Conservation (phyloP, 257 asterid species). For the Salvia miltiorrhiza region DNA sequence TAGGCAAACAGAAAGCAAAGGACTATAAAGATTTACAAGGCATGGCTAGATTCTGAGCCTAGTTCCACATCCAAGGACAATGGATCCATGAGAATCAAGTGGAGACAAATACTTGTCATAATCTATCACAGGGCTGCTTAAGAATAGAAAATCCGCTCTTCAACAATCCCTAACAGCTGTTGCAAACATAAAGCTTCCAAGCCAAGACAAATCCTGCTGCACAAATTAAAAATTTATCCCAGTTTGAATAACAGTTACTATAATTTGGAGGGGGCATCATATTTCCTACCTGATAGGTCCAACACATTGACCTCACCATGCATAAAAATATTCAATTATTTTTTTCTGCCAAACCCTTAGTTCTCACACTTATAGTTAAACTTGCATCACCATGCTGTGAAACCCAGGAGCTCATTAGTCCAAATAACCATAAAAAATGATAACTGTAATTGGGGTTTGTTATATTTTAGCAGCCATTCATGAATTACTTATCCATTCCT, state of each 20-base stretch:
- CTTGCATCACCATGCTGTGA: not conserved
- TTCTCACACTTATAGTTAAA: not conserved
- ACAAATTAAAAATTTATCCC: not conserved
- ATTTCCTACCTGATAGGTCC: not conserved
- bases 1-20: not conserved
- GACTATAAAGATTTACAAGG: not conserved
- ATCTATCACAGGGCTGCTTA: not conserved
- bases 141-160: not conserved
- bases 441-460: not conserved
- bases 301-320: not conserved
- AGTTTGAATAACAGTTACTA: not conserved
- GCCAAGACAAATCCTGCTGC: not conserved
- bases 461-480: not conserved
- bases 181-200: not conserved
- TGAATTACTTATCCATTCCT: not conserved
- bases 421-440: not conserved
- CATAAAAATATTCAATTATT: not conserved
- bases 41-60: not conserved
- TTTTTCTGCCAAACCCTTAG: not conserved
- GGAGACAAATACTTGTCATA: not conserved
- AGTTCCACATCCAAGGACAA: not conserved
- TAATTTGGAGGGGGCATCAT: not conserved
- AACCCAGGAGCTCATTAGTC: not conserved
- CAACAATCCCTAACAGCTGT: not conserved
- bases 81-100: not conserved